Conservation (phyloP, 1,284 basidiomycete species). For the Mycena citricolor region DNA sequence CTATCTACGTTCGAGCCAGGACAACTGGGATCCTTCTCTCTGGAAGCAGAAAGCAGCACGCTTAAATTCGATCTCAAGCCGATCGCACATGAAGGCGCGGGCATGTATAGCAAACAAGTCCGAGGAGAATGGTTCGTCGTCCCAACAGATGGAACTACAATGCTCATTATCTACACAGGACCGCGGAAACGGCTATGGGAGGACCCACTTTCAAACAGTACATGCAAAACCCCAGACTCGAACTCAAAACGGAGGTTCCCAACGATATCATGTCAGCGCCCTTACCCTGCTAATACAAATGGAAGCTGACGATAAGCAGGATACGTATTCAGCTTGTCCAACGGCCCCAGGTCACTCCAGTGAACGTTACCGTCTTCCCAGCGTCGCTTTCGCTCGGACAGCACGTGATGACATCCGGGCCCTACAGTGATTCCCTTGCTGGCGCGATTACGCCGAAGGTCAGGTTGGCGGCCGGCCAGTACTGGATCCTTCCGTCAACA, state of each 20-base stretch:
- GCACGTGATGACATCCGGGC: conserved; percentile 69
- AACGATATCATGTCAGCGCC: conserved; percentile 66
- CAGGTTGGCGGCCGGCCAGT: conserved; percentile 58
- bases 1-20: conserved; percentile 81
- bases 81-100: conserved; percentile 88
- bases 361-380: conserved; percentile 64
- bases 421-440: conserved; percentile 70
- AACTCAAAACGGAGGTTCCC: conserved; percentile 53
- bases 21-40: conserved; percentile 61
- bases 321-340: conserved; percentile 64
- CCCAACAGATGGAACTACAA: background rate
- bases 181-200: conserved; percentile 55
- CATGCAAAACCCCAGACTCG: conserved; percentile 66
- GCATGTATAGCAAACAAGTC: conserved; percentile 77
- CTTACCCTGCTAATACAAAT: too few relatives aligned
- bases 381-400: conserved; percentile 36
- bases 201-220: conserved; percentile 66
- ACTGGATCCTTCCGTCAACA: conserved; percentile 74
- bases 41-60: conserved; percentile 62
- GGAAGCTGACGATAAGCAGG: conserved; percentile 44
- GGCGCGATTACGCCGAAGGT: conserved; percentile 65
- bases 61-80: conserved; percentile 64
- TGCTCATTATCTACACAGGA: conserved; percentile 39
- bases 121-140: conserved; percentile 68
- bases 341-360: conserved; percentile 42